A percentile compares a stretch with the other conserved stretches of the same genome.
Conservation (phyloP, 2,329 filamentous ascomycete species). For the Trichoderma afroharzianum region DNA sequence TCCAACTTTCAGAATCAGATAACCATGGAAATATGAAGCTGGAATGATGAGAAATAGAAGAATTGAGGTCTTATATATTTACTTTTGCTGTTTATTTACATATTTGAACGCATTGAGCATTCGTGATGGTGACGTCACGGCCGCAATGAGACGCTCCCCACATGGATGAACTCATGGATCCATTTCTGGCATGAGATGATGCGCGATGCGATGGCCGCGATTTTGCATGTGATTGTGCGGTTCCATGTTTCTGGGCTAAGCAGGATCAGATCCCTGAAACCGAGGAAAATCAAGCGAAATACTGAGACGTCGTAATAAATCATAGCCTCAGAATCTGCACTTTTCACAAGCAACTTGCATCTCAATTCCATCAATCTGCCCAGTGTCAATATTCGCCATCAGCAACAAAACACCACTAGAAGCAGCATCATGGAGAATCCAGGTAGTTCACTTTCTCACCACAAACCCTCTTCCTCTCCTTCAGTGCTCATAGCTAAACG, state of each 20-base stretch:
- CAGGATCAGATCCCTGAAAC: not conserved
- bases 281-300: not conserved
- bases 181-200: not conserved
- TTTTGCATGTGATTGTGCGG: slow-evolving; percentile 15
- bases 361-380: not conserved
- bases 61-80: not conserved
- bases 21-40: not conserved
- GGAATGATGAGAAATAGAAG: not conserved
- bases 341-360: not conserved
- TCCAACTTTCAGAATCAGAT: not conserved
- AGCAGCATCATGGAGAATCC: slow-evolving; percentile 39
- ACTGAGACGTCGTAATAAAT: not conserved
- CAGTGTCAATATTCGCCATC: not conserved
- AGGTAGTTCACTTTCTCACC: slow-evolving; percentile 29
- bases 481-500: not conserved
- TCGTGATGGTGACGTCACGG: slow-evolving; percentile 28
- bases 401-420: not conserved
- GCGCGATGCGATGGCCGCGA: not conserved
- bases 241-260: not conserved
- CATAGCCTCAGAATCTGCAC: not conserved
- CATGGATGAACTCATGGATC: slow-evolving; percentile 13
- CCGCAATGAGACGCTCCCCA: slow-evolving; percentile 17
- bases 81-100: too few relatives aligned
- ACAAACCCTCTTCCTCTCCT: not conserved
- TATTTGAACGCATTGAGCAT: not conserved